These are phyloP conservation scores for Phenoliferia sp. DNA, from an alignment of 1,284 basidiomycete species.

Conservation along the genomic window DNA sequence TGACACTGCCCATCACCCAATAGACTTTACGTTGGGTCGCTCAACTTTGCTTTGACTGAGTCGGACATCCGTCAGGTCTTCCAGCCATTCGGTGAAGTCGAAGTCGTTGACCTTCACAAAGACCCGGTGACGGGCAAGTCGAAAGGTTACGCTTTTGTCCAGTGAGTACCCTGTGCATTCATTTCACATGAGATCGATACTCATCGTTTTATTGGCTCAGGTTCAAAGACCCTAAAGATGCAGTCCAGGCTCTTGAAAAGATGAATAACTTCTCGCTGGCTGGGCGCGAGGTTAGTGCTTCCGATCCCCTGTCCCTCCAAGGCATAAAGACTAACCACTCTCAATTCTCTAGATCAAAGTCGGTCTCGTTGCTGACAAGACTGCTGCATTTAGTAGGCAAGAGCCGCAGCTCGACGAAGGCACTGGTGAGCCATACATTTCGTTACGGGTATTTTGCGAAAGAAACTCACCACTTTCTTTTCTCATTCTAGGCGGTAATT, in stretches of 20 bases:
- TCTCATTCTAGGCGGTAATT: constrained; percentile 53
- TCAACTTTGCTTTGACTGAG: constrained; percentile 93
- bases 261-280: constrained; percentile 99
- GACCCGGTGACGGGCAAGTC: constrained; percentile 73
- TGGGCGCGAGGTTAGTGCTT: constrained; percentile 68
- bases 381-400: constrained; percentile 15
- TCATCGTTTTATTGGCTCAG: constrained; percentile 45
- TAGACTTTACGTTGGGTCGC: constrained; percentile 91
- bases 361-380: constrained; percentile 37
- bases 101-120: constrained; percentile 95
- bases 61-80: constrained; percentile 98
- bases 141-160: constrained; percentile 97
- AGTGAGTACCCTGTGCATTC: constrained; percentile 53
- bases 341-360: constrained; percentile 32
- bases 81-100: constrained; percentile 94
- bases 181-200: constrained; percentile 12
- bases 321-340: not conserved
- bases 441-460: too few relatives aligned
- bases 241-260: constrained; percentile 91
- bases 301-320: not conserved
- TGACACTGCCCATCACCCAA: constrained; percentile 28
- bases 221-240: constrained; percentile 82
- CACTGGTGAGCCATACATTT: constrained; percentile 5
- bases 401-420: constrained; percentile 29
- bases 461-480: not conserved